Evolutionary conservation across 169 alveolate genomes (phyloP), one percentile per base, ranked within the genome.

Genomic region (Plasmodium fragile): DNA sequence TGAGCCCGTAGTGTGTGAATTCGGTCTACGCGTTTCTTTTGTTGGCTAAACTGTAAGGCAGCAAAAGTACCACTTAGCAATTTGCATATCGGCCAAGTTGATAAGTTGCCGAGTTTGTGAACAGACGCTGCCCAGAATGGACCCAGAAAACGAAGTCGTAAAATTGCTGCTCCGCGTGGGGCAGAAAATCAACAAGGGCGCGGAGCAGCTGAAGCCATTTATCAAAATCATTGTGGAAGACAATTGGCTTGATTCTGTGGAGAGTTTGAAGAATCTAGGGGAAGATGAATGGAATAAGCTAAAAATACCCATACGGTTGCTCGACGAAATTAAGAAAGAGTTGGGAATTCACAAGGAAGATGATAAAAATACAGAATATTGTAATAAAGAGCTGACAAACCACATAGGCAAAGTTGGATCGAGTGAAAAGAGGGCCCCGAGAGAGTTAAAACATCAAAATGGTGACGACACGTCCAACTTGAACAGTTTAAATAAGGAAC

Each of bases 281-380:
- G 93, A 84, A 49, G 79, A 84, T 53, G 93, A 84, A 84, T 84
- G 93, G 93, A n/a, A 71, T 52, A 84, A 52, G 30, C 78, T 84
- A 36, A 72, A 73, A 32, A 49, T 84, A 32, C 93, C 93, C 11
- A 45, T 84, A 41, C 83, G 93, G 16, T 30, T 84, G 25, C 18
- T 84, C 16, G 85, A 84, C 18, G 93, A 84, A 53, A 84, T 84
- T 73, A 84, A 84, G 78, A 84, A 69, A 5, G 93, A 85, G 69
- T 39, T 85, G 43, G 34, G 45, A 55, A 30, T 52, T 53, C 34
- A n/a, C 36, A 69, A 52, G 39, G 92, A 11, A n/a, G 30, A 69
- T 5, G 81, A 85, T 30, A 77, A 73, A 73, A 53, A 69, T n/a
- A 43, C 16, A 22, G 72, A 45, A 73, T 55, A 49, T 49, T 11